Base-by-base conservation (phyloP, 139 green algal genomes). In the Micractinium sp. region DNA sequence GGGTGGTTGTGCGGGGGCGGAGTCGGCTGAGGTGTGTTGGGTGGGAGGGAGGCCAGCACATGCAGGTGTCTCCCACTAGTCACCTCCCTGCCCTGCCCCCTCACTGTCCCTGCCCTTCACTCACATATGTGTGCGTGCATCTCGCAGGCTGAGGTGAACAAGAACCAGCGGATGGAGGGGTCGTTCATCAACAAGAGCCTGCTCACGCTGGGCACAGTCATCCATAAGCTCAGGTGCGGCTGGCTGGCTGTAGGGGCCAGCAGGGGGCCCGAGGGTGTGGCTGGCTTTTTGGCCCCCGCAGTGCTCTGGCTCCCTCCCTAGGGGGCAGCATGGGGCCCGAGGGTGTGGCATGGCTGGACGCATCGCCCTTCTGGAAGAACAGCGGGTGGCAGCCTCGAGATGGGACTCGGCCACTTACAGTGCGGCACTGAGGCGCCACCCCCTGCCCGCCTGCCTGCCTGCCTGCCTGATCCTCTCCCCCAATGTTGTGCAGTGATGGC, bases 171-270 rank as follows among this genome's bases (percentile, higher is more conserved):
- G 27, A 95, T 96, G 88, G 96, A 99, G 91, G 97, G 97, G 29
- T 90, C 88, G 38, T 98, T 95, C 95, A 99, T 99, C 94, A 99
- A 99, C 94, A 98, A 98, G 91, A 96, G 92, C 39, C 91, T 99
- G 88, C 94, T 99, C 25, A 99, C 97, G 0, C 94, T 99, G 41
- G 96, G 97, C 41, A 98, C 96, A 16, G 97, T 99, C 18, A 98
- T 99, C 56, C 92, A 95, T 85, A 97, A 98, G 92, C 47, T 56
- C 47, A 56, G 47, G 47, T 56, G 47, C 5, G 47, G 47, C 47
- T 56, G 47, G 47, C 47, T 56, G 47, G 47, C 7, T 56, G n/a
- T n/a, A n/a, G n/a, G n/a, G n/a, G n/a, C n/a, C n/a, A n/a, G n/a
- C n/a, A n/a, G n/a, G n/a, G n/a, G n/a, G n/a, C n/a, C n/a, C n/a